Conservation (phyloP, 1,284 basidiomycete species). For the Pseudozyma thailandica region DNA sequence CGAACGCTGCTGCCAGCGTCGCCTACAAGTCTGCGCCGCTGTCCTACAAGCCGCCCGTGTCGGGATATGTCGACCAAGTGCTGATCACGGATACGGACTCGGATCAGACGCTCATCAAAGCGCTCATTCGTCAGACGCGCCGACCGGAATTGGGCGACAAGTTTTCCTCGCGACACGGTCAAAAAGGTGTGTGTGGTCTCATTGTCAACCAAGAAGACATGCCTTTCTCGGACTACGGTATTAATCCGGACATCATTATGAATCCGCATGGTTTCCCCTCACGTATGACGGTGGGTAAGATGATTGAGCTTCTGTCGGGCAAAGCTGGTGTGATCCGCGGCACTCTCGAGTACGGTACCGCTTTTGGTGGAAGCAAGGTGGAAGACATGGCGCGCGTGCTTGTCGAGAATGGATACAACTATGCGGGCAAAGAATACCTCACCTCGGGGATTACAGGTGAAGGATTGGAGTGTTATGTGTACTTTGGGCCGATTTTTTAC, state of each 20-base stretch:
- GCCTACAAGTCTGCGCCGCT: conserved; percentile 73
- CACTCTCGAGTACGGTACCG: conserved; percentile 87
- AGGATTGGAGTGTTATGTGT: conserved; percentile 94
- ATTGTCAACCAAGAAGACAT: conserved; percentile 99
- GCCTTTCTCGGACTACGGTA: conserved; percentile 98
- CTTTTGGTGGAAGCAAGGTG: conserved; percentile 98
- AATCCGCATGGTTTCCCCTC: conserved; percentile 99
- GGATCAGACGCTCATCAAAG: conserved; percentile 97
- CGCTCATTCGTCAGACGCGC: conserved; percentile 96
- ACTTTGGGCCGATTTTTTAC: conserved; percentile 98
- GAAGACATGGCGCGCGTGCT: conserved; percentile 97
- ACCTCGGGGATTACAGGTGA: conserved; percentile 98
- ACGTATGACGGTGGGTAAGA: conserved; percentile 98
- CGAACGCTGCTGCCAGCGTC: conserved; percentile 35
- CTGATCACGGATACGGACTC: conserved; percentile 90
- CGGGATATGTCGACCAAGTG: conserved; percentile 96
- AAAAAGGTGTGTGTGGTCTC: conserved; percentile 98
- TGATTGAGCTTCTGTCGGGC: conserved; percentile 98
- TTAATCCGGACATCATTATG: conserved; percentile 98
- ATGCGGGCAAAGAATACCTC: conserved; percentile 97
- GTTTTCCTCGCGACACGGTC: conserved; percentile 96
- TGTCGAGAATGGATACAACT: conserved; percentile 94
- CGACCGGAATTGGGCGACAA: conserved; percentile 98
- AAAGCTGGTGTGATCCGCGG: conserved; percentile 80
- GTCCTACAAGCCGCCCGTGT: conserved; percentile 71